These are phyloP conservation scores for Aspergillus aculeatus DNA, from an alignment of 2,329 filamentous ascomycete genomes.

Conservation along the genomic window DNA sequence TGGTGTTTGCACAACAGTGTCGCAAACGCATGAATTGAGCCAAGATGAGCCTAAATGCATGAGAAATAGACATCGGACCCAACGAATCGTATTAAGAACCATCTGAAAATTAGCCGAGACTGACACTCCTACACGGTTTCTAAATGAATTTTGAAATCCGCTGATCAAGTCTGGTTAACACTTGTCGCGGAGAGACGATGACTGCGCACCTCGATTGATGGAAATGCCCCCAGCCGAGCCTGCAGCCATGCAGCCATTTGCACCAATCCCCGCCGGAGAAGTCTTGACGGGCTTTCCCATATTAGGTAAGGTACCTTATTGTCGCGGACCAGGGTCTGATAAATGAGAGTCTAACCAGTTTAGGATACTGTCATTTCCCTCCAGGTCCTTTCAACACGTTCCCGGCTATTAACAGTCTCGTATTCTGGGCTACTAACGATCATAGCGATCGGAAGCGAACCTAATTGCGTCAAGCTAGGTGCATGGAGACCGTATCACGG, in stretches of 20 bases:
- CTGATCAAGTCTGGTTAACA: background rate
- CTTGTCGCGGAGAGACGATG: background rate
- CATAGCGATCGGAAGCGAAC: background rate
- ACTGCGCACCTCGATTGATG: conserved; percentile 1
- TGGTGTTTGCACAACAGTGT: background rate
- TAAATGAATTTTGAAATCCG: background rate
- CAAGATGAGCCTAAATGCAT: background rate
- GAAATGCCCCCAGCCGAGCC: background rate
- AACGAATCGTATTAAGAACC: background rate
- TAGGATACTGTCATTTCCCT: background rate
- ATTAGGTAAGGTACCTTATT: background rate
- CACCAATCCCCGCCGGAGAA: background rate
- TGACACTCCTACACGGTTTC: background rate
- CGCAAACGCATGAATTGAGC: background rate
- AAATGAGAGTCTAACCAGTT: background rate
- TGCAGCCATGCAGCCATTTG: background rate
- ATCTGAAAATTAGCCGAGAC: background rate
- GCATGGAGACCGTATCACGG: background rate
- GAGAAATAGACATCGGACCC: background rate
- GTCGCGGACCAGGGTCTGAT: background rate
- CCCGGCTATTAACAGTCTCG: background rate
- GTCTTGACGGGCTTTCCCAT: background rate
- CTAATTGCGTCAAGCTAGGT: background rate
- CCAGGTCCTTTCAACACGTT: too few relatives aligned
- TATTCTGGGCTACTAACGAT: background rate